These are phyloP conservation scores for Salvia sclarea DNA, from an alignment of 305 asterid genomes.

Conservation along the genomic window DNA sequence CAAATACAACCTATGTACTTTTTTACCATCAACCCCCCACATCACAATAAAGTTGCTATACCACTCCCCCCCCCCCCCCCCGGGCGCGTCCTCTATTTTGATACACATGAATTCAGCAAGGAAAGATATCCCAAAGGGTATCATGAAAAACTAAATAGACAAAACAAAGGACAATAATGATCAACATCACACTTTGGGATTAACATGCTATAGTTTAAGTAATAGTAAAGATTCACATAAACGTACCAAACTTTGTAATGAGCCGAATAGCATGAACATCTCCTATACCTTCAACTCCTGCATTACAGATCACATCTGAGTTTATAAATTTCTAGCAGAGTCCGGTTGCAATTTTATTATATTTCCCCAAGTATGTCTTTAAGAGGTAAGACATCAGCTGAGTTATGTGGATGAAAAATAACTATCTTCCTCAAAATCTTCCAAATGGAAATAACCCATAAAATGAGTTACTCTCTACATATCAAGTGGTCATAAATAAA, in stretches of 20 bases:
- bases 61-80: too few relatives aligned
- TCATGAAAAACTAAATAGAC: not conserved
- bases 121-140: slow-evolving; percentile 4
- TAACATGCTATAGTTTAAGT: slow-evolving; percentile 8
- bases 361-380: slow-evolving; percentile 9
- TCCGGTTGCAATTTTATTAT: slow-evolving; percentile 18
- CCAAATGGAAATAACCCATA: slow-evolving; percentile 6
- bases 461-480: not conserved
- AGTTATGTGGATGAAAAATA: slow-evolving; percentile 12
- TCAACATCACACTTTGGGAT: slow-evolving; percentile 7
- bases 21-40: not conserved
- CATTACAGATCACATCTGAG: slow-evolving; percentile 30
- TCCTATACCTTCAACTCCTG: slow-evolving; percentile 97
- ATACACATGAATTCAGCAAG: not conserved
- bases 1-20: not conserved
- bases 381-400: slow-evolving; percentile 1
- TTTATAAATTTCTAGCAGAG: not conserved
- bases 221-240: slow-evolving; percentile 10
- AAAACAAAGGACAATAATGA: not conserved
- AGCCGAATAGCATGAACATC: slow-evolving; percentile 78
- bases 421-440: slow-evolving; percentile 6
- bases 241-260: slow-evolving; percentile 80
- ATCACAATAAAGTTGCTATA: not conserved
- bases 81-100: too few relatives aligned
- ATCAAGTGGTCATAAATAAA: too few relatives aligned